Evolutionary conservation across 306 rosid genomes (phyloP).

Genomic region (Luffa aegyptiaca): DNA sequence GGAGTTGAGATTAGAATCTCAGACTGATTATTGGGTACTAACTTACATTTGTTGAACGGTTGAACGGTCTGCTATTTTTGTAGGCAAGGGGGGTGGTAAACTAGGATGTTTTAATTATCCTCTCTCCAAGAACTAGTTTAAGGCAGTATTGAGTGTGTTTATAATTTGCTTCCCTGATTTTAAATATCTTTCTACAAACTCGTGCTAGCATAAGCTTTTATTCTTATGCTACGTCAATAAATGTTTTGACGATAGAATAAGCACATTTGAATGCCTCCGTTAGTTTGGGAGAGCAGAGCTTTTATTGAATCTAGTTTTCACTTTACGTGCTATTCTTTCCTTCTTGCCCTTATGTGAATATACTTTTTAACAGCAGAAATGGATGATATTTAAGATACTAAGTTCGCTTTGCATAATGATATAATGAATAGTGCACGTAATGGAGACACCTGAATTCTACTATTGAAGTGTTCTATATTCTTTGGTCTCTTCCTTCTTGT

Average conservation of each 20-base stretch:
- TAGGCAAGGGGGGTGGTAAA: constrained; percentile 62
- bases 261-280: constrained; percentile 32
- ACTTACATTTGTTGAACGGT: constrained; percentile 14
- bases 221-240: constrained; percentile 54
- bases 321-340: not conserved
- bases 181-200: constrained; percentile 6
- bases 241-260: constrained; percentile 46
- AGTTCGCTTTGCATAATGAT: not conserved
- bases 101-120: constrained; percentile 15
- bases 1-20: constrained; percentile 97
- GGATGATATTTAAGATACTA: not conserved
- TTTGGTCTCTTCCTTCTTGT: not conserved
- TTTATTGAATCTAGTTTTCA: not conserved
- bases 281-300: constrained; percentile 35
- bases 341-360: not conserved
- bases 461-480: not conserved
- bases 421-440: not conserved
- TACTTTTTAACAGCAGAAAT: not conserved
- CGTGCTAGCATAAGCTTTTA: constrained; percentile 27
- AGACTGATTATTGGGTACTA: constrained; percentile 34
- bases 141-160: constrained; percentile 37
- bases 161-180: constrained; percentile 45
- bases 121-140: constrained; percentile 37
- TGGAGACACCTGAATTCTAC: not conserved
- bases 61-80: constrained; percentile 41